Percentiles rank a stretch among this genome's conserved stretches.
These are phyloP conservation scores for Elsinoe australis DNA, from an alignment of 2,329 filamentous ascomycete genomes.

Conservation along the genomic window DNA sequence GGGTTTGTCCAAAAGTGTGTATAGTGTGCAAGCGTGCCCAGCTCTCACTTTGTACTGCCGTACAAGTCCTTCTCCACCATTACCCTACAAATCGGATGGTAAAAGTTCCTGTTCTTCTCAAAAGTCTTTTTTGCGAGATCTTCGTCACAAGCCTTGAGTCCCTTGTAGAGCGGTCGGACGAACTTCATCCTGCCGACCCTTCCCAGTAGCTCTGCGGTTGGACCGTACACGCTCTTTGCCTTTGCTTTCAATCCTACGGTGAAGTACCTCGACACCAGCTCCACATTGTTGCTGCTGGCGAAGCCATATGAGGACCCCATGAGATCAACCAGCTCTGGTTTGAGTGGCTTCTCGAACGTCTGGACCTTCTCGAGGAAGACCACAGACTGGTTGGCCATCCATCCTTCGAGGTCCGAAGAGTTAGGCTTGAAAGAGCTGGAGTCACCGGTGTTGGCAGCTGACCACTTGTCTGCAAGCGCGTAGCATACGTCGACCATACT, in stretches of 20 bases:
- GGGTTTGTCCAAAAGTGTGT: too few species aligned
- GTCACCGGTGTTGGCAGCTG: slow-evolving; percentile 40
- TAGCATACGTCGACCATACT: slow-evolving; percentile 80
- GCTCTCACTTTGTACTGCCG: slow-evolving; percentile 26
- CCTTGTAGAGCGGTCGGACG: slow-evolving; percentile 74
- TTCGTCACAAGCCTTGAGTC: slow-evolving; percentile 65
- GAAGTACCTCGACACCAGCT: slow-evolving; percentile 75
- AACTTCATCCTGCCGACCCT: slow-evolving; percentile 95
- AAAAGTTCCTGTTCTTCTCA: slow-evolving; percentile 81
- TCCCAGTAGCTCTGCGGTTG: slow-evolving; percentile 67
- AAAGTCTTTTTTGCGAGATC: slow-evolving; percentile 74
- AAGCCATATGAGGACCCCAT: slow-evolving; percentile 72
- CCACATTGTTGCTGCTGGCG: slow-evolving; percentile 69
- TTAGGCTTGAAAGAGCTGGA: slow-evolving; percentile 50
- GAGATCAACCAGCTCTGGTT: slow-evolving; percentile 55
- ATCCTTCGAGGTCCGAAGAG: slow-evolving; percentile 60
- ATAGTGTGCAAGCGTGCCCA: too few species aligned
- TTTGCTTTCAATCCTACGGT: slow-evolving; percentile 68
- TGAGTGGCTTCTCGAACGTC: slow-evolving; percentile 56
- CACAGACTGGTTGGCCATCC: slow-evolving; percentile 80
- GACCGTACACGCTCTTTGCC: slow-evolving; percentile 60
- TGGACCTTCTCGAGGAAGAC: slow-evolving; percentile 82
- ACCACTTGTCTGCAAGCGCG: slow-evolving; percentile 72
- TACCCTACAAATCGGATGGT: slow-evolving; percentile 82
- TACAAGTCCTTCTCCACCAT: slow-evolving; percentile 82